phyloP scores from a whole-genome alignment of 345 rosid genomes.

The thale cress (Arabidopsis thaliana) region DNA sequence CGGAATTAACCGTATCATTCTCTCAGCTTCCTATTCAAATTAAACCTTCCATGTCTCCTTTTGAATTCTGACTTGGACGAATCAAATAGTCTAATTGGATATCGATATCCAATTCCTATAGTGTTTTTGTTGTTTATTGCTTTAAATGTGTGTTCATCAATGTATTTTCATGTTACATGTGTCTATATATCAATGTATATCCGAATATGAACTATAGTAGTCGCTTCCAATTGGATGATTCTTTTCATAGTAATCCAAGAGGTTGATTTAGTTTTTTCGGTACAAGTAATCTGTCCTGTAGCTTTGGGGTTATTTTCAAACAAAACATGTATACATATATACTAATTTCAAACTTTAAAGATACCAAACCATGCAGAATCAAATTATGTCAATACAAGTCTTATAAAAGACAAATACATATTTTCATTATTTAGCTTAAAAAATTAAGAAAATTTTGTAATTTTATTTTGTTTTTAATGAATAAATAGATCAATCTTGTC shows the following conservation, averaged over 20 bases:
- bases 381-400: slow-evolving; percentile 9
- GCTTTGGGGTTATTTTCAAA: slow-evolving; percentile 24
- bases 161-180: slow-evolving; percentile 24
- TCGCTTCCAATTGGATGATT: slow-evolving; percentile 33
- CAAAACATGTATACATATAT: slow-evolving; percentile 19
- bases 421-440: not conserved
- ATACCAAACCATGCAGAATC: not conserved
- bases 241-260: slow-evolving; percentile 29
- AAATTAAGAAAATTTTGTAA: too few species aligned
- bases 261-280: slow-evolving; percentile 1
- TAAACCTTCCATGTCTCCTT: slow-evolving; percentile 13
- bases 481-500: not conserved
- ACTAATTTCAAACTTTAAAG: slow-evolving; percentile 12
- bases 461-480: too few species aligned
- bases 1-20: slow-evolving; percentile 34
- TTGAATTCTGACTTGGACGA: slow-evolving; percentile 33
- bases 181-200: slow-evolving; percentile 28
- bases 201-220: slow-evolving; percentile 21
- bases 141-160: slow-evolving; percentile 29
- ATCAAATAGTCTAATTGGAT: slow-evolving; percentile 6
- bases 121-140: not conserved
- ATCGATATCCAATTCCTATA: slow-evolving; percentile 9
- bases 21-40: slow-evolving; percentile 13
- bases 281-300: slow-evolving; percentile 19
- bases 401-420: not conserved